Conservation (phyloP, 768 basidiomycete species). For the Boletus subparvulus region DNA sequence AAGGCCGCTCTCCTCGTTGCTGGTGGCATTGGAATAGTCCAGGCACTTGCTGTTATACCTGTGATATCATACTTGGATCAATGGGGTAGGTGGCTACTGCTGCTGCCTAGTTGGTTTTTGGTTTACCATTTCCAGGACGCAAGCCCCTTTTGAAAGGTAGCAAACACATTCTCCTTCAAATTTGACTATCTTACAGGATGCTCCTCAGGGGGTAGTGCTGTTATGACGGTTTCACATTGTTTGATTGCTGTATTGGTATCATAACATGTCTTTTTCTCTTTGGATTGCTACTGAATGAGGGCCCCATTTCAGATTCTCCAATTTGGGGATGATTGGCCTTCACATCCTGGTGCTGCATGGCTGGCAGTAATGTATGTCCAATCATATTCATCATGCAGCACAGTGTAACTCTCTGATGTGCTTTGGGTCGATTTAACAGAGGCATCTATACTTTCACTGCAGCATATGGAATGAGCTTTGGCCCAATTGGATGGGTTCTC, state of each 20-base stretch:
- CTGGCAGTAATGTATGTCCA: constrained; percentile 58
- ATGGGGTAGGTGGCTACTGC: constrained; percentile 42
- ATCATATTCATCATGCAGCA: neutral
- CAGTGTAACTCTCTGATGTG: neutral
- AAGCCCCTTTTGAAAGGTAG: constrained; percentile 60
- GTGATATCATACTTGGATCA: constrained; percentile 70
- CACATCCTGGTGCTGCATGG: constrained; percentile 63
- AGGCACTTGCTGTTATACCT: constrained; percentile 73
- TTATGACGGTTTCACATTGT: constrained; percentile 67
- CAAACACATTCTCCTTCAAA: neutral
- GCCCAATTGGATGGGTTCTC: constrained; percentile 82
- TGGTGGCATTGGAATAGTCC: constrained; percentile 77
- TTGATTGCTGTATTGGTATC: constrained; percentile 62
- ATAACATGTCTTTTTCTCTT: neutral
- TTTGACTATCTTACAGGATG: neutral
- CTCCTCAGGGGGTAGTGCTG: constrained; percentile 49
- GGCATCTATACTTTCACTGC: constrained; percentile 74
- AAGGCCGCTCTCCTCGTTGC: constrained; percentile 63
- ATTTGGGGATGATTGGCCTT: constrained; percentile 57
- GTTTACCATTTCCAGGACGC: constrained; percentile 44
- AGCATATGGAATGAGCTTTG: constrained; percentile 74
- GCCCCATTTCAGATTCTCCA: constrained; percentile 39
- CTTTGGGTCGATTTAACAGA: constrained; percentile 30
- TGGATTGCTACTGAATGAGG: neutral
- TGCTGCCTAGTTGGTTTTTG: neutral